Evolutionary conservation across 352 stramenopile species (phyloP), one percentile per base, ranked within the genome.

Genomic region (Phytophthora cryptogea): DNA sequence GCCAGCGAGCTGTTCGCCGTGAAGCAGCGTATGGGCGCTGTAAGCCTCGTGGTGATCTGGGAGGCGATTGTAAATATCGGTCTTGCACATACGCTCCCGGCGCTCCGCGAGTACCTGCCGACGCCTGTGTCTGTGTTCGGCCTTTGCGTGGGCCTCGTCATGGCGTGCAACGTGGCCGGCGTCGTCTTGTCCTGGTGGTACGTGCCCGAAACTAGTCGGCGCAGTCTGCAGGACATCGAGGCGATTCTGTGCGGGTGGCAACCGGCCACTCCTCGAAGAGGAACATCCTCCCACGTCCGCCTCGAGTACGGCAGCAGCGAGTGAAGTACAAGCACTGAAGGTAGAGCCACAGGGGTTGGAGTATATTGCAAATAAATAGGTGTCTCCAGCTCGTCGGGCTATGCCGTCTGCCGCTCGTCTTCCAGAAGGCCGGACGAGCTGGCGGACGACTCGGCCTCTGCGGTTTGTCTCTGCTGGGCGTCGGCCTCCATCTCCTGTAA

Each of bases 141-240:
- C 10, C 11, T 82, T 28, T 66, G 68, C 11, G 70, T 85, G 2
- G 54, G 48, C 2, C 35, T 70, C 30, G 77, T 92, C 31, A 63
- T 86, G 37, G 41, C 56, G 9, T 83, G 74, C 23, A 90, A 90
- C 44, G 20, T 80, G 11, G 27, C 69, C 2, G 78, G 70, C 1
- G 40, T 80, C 6, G 60, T 81, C 9, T 57, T 90, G 40, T 76
- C 79, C 26, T 85, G 66, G 73, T 75, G 83, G 54, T 94, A 86
- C 43, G 57, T 94, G 11, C 84, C 84, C 1, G 84, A 94, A 67
- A 94, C 84, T 8, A 91, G 79, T 27, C 52, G 77, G 28, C 82
- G 82, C 30, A 91, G 80, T 61, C 74, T 94, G 5, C 84, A 94
- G 64, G 77, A 89, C 53, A 90, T 94, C 33, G 84, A 94, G 44